Evolutionary conservation across 495 filamentous ascomycete species (phyloP).

Genomic region (Podospora tetraspora): DNA sequence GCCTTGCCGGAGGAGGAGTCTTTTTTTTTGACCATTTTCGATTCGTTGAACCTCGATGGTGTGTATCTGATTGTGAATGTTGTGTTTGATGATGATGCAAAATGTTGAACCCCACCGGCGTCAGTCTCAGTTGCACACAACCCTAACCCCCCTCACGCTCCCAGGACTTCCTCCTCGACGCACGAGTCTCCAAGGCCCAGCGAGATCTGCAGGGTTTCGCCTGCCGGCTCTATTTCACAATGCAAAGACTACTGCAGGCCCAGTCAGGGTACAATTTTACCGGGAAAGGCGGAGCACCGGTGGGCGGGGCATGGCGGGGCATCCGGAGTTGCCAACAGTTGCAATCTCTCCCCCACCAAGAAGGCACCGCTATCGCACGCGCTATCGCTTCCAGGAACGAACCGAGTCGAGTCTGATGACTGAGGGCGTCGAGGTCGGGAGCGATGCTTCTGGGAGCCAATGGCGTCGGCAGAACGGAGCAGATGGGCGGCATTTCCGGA

Average conservation of each 20-base stretch:
- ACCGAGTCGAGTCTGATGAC: background rate
- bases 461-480: background rate
- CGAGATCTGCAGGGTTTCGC: slow-evolving; percentile 4
- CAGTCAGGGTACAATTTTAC: slow-evolving; percentile 2
- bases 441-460: background rate
- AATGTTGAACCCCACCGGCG: background rate
- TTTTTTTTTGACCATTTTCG: background rate
- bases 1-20: background rate
- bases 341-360: background rate
- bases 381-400: background rate
- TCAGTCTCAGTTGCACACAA: background rate
- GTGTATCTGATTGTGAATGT: no score
- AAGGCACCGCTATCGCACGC: background rate
- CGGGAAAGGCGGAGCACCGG: slow-evolving; percentile 2
- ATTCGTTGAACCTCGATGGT: background rate
- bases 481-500: slow-evolving; percentile 10
- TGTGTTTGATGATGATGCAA: background rate
- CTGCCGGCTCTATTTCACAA: slow-evolving; percentile 5
- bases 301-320: background rate
- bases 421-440: background rate
- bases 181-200: background rate
- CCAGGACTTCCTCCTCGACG: background rate
- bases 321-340: background rate
- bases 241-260: background rate
- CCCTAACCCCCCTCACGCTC: slow-evolving; percentile 1